phyloP scores from a whole-genome alignment of 2,329 filamentous ascomycete species.

The Penicillium sp. region DNA sequence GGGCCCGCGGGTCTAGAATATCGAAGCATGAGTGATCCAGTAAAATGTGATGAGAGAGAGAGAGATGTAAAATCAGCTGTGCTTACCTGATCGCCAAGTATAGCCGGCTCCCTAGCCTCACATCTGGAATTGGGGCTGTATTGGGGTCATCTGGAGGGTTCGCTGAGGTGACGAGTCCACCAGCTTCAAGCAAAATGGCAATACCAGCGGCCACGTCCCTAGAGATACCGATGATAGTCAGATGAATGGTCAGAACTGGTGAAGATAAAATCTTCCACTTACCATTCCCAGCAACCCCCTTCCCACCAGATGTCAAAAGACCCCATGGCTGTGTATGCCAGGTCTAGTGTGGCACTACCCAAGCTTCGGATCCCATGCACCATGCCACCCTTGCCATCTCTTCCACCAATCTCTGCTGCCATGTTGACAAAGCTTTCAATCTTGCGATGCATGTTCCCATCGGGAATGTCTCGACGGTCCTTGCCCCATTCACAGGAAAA shows the following conservation, averaged over 20 bases:
- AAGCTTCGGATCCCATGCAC: slow-evolving; percentile 69
- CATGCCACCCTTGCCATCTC: slow-evolving; percentile 66
- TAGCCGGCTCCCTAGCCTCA: slow-evolving; percentile 59
- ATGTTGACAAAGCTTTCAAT: slow-evolving; percentile 70
- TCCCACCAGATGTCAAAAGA: slow-evolving; percentile 79
- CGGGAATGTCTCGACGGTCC: slow-evolving; percentile 59
- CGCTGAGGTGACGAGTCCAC: slow-evolving; percentile 66
- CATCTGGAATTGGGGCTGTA: slow-evolving; percentile 53
- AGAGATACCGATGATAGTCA: slow-evolving; percentile 1
- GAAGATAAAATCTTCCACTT: background rate
- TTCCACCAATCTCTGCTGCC: slow-evolving; percentile 59
- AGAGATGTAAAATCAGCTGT: background rate
- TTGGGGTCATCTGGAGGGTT: slow-evolving; percentile 59
- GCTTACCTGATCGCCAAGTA: slow-evolving; percentile 64
- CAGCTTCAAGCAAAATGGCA: slow-evolving; percentile 66
- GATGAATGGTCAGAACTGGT: background rate
- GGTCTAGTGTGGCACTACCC: slow-evolving; percentile 66
- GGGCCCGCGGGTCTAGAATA: slow-evolving; percentile 56
- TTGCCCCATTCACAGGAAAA: slow-evolving; percentile 78
- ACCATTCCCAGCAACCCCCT: slow-evolving; percentile 76
- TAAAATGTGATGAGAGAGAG: too few relatives aligned
- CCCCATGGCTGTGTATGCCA: slow-evolving; percentile 70
- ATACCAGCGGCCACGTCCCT: slow-evolving; percentile 70
- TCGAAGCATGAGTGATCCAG: too few relatives aligned
- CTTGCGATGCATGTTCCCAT: slow-evolving; percentile 65